phyloP scores from a whole-genome alignment of 768 basidiomycete species.

The Mycena pura region DNA sequence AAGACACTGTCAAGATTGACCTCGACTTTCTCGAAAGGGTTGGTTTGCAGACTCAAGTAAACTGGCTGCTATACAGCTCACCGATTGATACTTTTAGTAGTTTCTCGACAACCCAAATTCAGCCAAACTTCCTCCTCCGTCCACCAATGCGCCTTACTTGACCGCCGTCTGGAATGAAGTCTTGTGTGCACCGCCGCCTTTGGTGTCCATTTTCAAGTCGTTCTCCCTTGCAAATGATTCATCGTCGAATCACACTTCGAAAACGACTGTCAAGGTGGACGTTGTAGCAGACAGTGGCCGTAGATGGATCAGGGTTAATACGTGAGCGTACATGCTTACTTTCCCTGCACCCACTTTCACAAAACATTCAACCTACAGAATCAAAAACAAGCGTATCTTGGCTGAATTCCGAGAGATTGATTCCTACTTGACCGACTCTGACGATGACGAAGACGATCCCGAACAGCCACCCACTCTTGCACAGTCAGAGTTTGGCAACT shows the following conservation, averaged over 20 bases:
- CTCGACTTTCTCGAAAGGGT: constrained; percentile 27
- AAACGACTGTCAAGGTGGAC: constrained; percentile 71
- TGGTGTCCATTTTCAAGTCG: constrained; percentile 64
- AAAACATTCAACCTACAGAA: constrained; percentile 48
- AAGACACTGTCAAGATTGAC: constrained; percentile 24
- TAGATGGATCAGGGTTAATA: constrained; percentile 86
- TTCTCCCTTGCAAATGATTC: constrained; percentile 40
- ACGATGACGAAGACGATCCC: constrained; percentile 51
- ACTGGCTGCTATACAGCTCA: no score
- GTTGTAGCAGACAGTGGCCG: constrained; percentile 78
- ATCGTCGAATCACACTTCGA: constrained; percentile 31
- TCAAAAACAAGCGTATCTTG: constrained; percentile 77
- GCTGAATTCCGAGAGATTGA: constrained; percentile 88
- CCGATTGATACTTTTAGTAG: constrained; percentile 54
- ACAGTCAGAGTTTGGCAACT: constrained; percentile 70
- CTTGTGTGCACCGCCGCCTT: constrained; percentile 60
- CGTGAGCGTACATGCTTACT: constrained; percentile 57
- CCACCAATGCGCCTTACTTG: constrained; percentile 79
- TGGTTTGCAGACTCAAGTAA: neutral
- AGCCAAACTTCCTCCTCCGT: constrained; percentile 55
- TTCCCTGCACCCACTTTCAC: constrained; percentile 1
- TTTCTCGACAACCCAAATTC: constrained; percentile 59
- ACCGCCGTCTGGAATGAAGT: constrained; percentile 83
- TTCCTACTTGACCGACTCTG: constrained; percentile 72
- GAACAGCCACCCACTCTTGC: constrained; percentile 46